Percentiles rank a stretch among this genome's conserved stretches.
Conservation (phyloP, 2,329 filamentous ascomycete genomes). For the Coniochaeta sp. region DNA sequence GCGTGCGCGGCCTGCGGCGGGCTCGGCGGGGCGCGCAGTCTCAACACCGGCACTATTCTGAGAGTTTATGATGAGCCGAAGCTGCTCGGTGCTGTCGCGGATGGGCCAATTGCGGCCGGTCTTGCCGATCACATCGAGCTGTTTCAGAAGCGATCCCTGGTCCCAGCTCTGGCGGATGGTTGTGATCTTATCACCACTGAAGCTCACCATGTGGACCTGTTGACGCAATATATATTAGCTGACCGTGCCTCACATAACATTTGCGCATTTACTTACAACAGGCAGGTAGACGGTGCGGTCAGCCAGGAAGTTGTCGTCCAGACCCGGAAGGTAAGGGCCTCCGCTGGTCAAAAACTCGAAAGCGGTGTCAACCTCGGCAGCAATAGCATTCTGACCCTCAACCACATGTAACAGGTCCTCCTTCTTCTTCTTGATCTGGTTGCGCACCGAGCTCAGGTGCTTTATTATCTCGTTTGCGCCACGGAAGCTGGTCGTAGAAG, state of each 20-base stretch:
- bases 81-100: conserved; percentile 76
- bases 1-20: conserved; percentile 34
- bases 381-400: conserved; percentile 63
- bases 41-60: conserved; percentile 38
- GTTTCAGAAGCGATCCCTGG: conserved; percentile 85
- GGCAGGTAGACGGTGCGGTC: conserved; percentile 74
- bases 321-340: conserved; percentile 76
- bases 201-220: conserved; percentile 82
- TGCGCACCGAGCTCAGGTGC: conserved; percentile 65
- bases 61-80: conserved; percentile 63
- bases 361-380: conserved; percentile 72
- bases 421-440: conserved; percentile 75
- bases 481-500: conserved; percentile 70
- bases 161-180: conserved; percentile 94
- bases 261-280: conserved; percentile 56
- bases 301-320: conserved; percentile 91
- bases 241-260: too few relatives aligned
- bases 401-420: conserved; percentile 69
- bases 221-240: too few relatives aligned
- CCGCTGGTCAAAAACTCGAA: conserved; percentile 77
- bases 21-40: conserved; percentile 2
- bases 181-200: conserved; percentile 70
- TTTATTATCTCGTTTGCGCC: conserved; percentile 72
- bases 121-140: conserved; percentile 87
- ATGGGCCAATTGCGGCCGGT: conserved; percentile 94